These are phyloP conservation scores for Russula sp. DNA, from an alignment of 768 basidiomycete genomes.

Conservation along the genomic window DNA sequence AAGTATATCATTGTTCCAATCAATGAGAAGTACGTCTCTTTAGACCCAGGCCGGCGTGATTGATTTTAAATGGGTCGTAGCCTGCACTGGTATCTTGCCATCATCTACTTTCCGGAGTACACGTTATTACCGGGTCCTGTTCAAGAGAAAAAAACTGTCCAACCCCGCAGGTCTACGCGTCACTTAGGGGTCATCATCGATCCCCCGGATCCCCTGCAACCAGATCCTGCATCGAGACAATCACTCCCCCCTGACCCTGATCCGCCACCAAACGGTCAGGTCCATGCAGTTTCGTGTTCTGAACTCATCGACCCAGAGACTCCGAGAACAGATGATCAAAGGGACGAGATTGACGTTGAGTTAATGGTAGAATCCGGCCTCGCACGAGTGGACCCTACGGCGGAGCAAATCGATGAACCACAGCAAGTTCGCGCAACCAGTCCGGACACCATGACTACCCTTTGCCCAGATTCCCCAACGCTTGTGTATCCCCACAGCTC, in stretches of 20 bases:
- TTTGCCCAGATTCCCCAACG: constrained; percentile 1
- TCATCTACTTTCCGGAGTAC: constrained; percentile 80
- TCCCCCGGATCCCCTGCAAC: not conserved
- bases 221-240: constrained; percentile 1
- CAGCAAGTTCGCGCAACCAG: not conserved
- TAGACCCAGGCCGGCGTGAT: not conserved
- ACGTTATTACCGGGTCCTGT: constrained; percentile 50
- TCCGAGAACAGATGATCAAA: constrained; percentile 22
- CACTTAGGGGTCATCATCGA: constrained; percentile 13
- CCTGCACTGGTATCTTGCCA: constrained; percentile 94
- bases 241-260: constrained; percentile 11
- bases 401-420: constrained; percentile 5
- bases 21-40: constrained; percentile 77
- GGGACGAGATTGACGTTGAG: constrained; percentile 27
- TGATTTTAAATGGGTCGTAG: constrained; percentile 42
- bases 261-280: constrained; percentile 10
- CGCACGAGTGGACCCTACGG: not conserved
- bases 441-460: not conserved
- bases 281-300: not conserved
- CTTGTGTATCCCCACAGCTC: constrained; percentile 19
- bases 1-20: constrained; percentile 93
- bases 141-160: not conserved
- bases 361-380: constrained; percentile 21
- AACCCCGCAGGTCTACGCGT: constrained; percentile 26
- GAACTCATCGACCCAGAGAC: constrained; percentile 17